Percentiles rank a stretch among this genome's conserved stretches.
Evolutionary conservation across 805 yeast species (phyloP).

Genomic region (Tetrapisispora namnaoensis): DNA sequence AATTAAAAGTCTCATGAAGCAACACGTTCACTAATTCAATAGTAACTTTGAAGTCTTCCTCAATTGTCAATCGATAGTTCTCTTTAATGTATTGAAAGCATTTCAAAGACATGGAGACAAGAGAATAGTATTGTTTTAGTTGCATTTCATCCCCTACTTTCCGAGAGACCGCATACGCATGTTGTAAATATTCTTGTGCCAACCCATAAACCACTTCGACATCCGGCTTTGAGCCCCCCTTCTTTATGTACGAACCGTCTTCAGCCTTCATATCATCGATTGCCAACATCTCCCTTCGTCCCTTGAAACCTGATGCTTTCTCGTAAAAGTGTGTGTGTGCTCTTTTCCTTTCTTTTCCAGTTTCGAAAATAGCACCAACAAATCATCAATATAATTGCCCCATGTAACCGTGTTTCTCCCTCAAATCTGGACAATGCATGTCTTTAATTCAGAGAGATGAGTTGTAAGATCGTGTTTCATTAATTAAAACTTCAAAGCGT

Average conservation of each 20-base stretch:
- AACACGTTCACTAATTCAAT: constrained; percentile 21
- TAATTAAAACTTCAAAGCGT: too few species aligned
- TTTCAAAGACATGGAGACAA: constrained; percentile 23
- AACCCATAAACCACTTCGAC: constrained; percentile 4
- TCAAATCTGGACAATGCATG: too few species aligned
- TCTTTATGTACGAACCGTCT: background rate
- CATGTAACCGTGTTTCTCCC: too few species aligned
- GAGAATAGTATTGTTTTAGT: constrained; percentile 26
- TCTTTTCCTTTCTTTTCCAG: too few species aligned
- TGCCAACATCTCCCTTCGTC: background rate
- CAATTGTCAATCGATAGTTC: constrained; percentile 14
- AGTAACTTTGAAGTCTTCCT: constrained; percentile 20
- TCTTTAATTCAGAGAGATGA: too few species aligned
- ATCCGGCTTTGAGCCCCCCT: background rate
- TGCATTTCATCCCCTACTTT: constrained; percentile 14
- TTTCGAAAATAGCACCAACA: too few species aligned
- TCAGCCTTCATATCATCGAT: background rate
- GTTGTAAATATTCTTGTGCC: constrained; percentile 18
- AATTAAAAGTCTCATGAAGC: constrained; percentile 24
- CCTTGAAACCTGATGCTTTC: background rate
- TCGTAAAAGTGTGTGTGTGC: too few species aligned
- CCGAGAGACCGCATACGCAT: constrained; percentile 14
- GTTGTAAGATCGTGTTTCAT: too few species aligned
- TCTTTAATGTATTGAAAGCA: constrained; percentile 13
- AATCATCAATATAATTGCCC: too few species aligned